phyloP scores from a whole-genome alignment of 2,329 filamentous ascomycete species.

The Neonectria sp. region DNA sequence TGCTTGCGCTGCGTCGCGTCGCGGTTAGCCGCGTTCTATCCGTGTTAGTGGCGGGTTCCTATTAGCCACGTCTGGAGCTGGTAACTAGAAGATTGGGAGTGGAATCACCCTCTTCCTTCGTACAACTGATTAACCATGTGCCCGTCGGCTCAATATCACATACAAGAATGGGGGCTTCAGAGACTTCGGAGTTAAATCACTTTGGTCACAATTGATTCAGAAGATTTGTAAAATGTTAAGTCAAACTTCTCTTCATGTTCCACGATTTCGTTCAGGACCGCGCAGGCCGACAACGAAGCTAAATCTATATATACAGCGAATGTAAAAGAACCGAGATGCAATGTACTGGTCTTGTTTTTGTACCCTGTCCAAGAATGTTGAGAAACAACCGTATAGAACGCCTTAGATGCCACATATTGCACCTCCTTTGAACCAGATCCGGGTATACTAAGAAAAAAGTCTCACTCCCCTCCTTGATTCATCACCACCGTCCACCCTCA shows the following conservation, averaged over 20 bases:
- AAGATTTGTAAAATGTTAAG: background rate
- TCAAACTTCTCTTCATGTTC: constrained; percentile 5
- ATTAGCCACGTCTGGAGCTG: no score
- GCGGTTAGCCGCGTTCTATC: background rate
- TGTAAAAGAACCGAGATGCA: background rate
- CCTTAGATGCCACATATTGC: constrained; percentile 3
- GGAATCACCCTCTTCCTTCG: no score
- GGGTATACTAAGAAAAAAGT: constrained; percentile 8
- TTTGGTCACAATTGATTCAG: background rate
- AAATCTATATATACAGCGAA: constrained; percentile 27
- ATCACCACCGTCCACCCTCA: background rate
- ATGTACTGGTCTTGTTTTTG: constrained; percentile 12
- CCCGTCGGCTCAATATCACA: background rate
- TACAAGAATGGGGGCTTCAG: background rate
- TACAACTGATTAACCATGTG: no score
- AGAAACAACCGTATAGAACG: constrained; percentile 8
- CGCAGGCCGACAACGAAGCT: constrained; percentile 10
- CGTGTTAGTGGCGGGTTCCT: background rate
- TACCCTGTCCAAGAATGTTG: constrained; percentile 18
- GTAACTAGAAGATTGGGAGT: no score
- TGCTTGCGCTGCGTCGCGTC: background rate
- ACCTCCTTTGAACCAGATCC: constrained; percentile 5
- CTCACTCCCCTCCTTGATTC: background rate
- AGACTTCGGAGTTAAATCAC: no score
- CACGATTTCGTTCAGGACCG: background rate